Evolutionary conservation across 1,284 basidiomycete species (phyloP).

Genomic region (Fomes fomentarius): DNA sequence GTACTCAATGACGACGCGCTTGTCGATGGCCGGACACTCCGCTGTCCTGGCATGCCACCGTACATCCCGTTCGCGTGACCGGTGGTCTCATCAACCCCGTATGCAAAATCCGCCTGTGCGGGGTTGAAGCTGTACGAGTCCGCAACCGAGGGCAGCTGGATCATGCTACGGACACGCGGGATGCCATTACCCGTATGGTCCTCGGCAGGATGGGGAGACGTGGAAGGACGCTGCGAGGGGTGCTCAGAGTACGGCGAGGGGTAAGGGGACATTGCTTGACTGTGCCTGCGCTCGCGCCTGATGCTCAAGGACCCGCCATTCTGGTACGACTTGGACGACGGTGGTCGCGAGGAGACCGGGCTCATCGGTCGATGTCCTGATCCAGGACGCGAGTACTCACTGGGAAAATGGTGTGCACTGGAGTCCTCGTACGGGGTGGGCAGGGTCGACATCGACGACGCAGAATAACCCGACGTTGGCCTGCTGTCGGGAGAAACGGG

Average conservation of each 20-base stretch:
- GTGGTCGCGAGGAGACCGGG: constrained; percentile 52
- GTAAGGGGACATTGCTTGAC: constrained; percentile 83
- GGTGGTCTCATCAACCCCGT: constrained; percentile 48
- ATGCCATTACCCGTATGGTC: constrained; percentile 48
- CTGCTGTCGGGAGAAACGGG: constrained; percentile 81
- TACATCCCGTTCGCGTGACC: constrained; percentile 31
- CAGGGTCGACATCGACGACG: constrained; percentile 74
- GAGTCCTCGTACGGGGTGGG: constrained; percentile 63
- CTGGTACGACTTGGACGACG: constrained; percentile 62
- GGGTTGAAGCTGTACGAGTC: constrained; percentile 68
- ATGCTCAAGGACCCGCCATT: constrained; percentile 59
- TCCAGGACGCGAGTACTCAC: constrained; percentile 68
- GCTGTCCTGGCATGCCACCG: constrained; percentile 29
- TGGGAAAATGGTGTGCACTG: constrained; percentile 44
- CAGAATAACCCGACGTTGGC: constrained; percentile 81
- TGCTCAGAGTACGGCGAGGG: constrained; percentile 76
- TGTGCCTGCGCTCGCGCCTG: constrained; percentile 71
- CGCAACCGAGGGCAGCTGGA: constrained; percentile 64
- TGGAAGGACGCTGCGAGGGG: constrained; percentile 57
- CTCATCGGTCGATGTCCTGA: constrained; percentile 60
- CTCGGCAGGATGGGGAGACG: constrained; percentile 70
- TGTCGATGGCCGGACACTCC: constrained; percentile 67
- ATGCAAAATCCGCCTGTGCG: constrained; percentile 76
- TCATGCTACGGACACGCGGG: constrained; percentile 78
- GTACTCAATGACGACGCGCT: constrained; percentile 78